Conservation (phyloP, 257 asterid species). For the Ajuga chamaepitys region DNA sequence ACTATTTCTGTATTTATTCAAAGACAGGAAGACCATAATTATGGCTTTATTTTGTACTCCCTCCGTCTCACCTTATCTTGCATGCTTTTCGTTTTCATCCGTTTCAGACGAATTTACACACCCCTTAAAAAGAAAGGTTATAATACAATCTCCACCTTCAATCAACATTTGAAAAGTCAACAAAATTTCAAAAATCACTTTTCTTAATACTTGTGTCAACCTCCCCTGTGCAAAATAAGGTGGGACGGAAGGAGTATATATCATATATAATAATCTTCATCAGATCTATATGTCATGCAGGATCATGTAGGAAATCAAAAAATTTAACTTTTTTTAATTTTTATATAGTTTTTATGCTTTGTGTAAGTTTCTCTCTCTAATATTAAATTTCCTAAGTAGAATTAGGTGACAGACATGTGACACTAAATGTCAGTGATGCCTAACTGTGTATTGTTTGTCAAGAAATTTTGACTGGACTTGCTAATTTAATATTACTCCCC, state of each 20-base stretch:
- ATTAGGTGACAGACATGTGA: conserved; percentile 22
- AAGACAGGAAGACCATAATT: conserved; percentile 25
- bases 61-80: too few species aligned
- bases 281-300: conserved; percentile 25
- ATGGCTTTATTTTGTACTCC: conserved; percentile 14
- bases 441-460: not conserved
- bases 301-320: conserved; percentile 10
- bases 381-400: not conserved
- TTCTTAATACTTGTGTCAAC: too few species aligned
- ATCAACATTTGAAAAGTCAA: too few species aligned
- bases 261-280: conserved; percentile 11
- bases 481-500: too few species aligned
- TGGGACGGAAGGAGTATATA: conserved; percentile 20
- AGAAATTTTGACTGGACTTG: conserved; percentile 18
- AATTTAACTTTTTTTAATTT: not conserved
- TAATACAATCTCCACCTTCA: too few species aligned
- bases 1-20: not conserved
- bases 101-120: too few species aligned
- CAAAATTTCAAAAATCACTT: too few species aligned
- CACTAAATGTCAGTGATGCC: conserved; percentile 8
- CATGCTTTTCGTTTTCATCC: too few species aligned
- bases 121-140: too few species aligned
- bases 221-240: too few species aligned
- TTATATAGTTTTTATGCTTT: not conserved
- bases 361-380: not conserved